Evolutionary conservation across 2,329 filamentous ascomycete species (phyloP).

Genomic region (Trichoderma afroharzianum): DNA sequence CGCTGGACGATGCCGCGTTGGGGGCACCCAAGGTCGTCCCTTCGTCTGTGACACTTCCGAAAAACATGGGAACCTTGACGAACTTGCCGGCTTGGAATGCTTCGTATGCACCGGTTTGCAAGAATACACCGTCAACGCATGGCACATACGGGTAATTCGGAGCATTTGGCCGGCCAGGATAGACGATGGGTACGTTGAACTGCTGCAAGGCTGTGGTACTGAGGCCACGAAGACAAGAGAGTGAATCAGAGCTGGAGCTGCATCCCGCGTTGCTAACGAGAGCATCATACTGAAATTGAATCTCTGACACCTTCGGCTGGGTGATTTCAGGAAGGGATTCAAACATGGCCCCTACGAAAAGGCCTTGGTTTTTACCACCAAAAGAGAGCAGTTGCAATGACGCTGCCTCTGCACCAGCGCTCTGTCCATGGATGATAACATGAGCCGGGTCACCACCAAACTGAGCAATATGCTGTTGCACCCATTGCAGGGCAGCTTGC

Average conservation of each 20-base stretch:
- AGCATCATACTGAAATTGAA: slow-evolving; percentile 14
- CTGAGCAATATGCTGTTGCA: slow-evolving; percentile 19
- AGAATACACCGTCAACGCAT: slow-evolving; percentile 50
- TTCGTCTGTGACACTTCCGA: slow-evolving; percentile 37
- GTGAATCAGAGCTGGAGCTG: slow-evolving; percentile 31
- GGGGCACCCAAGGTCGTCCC: slow-evolving; percentile 32
- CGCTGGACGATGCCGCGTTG: neutral
- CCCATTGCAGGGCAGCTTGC: slow-evolving; percentile 22
- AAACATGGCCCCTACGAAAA: slow-evolving; percentile 50
- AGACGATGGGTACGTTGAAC: slow-evolving; percentile 39
- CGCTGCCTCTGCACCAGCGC: slow-evolving; percentile 64
- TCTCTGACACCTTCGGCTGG: slow-evolving; percentile 34
- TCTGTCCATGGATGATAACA: slow-evolving; percentile 65
- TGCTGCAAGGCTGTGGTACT: slow-evolving; percentile 39
- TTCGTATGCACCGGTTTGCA: slow-evolving; percentile 48
- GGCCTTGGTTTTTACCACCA: slow-evolving; percentile 43
- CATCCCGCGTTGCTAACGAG: slow-evolving; percentile 10
- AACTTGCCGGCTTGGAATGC: slow-evolving; percentile 48
- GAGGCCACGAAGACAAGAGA: slow-evolving; percentile 45
- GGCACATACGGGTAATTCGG: slow-evolving; percentile 54
- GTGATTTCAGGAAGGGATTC: slow-evolving; percentile 51
- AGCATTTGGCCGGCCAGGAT: slow-evolving; percentile 24
- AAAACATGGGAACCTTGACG: slow-evolving; percentile 51
- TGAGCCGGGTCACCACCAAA: slow-evolving; percentile 39
- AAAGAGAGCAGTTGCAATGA: slow-evolving; percentile 58